Evolutionary conservation across 805 yeast species (phyloP).

Genomic region (Ascoidea rubescens): DNA sequence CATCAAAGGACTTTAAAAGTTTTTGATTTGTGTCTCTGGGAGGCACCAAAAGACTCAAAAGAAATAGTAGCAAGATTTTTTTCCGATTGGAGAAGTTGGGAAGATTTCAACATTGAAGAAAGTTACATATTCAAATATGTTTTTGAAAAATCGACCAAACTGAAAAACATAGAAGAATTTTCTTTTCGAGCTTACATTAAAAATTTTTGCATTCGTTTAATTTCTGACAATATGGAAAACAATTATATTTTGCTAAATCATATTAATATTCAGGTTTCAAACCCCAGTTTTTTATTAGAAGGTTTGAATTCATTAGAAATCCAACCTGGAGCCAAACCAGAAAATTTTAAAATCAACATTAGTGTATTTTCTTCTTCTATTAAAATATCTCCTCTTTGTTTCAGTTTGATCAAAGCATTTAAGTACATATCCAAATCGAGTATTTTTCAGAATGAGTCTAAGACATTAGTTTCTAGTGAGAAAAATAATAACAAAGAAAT

Average conservation of each 20-base stretch:
- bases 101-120: slow-evolving; percentile 47
- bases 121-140: slow-evolving; percentile 39
- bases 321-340: not conserved
- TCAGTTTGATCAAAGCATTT: not conserved
- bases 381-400: not conserved
- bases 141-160: slow-evolving; percentile 18
- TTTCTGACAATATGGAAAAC: slow-evolving; percentile 17
- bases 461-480: too few relatives aligned
- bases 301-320: not conserved
- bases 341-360: too few relatives aligned
- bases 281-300: not conserved
- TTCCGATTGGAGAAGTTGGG: slow-evolving; percentile 86
- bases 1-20: slow-evolving; percentile 17
- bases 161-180: slow-evolving; percentile 3
- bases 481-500: too few relatives aligned
- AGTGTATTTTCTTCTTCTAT: not conserved
- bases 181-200: slow-evolving; percentile 18
- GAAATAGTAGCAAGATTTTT: slow-evolving; percentile 44
- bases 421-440: too few relatives aligned
- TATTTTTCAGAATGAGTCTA: too few relatives aligned
- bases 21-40: slow-evolving; percentile 22
- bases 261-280: slow-evolving; percentile 12
- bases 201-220: slow-evolving; percentile 16
- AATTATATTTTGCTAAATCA: slow-evolving; percentile 19
- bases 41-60: slow-evolving; percentile 37